Evolutionary conservation across 169 alveolate genomes (phyloP), one percentile per base, ranked within the genome.

Genomic region (Sarcocystis neurona): DNA sequence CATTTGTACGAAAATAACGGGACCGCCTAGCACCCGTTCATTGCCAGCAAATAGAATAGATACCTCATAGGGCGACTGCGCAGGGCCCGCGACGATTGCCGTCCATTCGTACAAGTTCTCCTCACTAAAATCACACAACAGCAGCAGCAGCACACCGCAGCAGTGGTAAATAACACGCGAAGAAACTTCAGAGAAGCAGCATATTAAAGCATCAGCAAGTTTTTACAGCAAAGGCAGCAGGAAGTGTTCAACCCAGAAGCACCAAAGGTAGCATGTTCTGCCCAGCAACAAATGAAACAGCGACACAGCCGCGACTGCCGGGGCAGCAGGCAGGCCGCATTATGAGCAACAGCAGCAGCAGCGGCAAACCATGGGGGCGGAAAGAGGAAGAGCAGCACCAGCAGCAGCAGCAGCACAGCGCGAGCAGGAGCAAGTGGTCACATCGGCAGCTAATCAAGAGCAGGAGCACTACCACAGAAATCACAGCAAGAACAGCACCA

Each of bases 1-100:
- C n/a, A n/a, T n/a, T n/a, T n/a, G n/a, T n/a, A n/a, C n/a, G n/a
- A n/a, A n/a, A n/a, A n/a, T n/a, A n/a, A n/a, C n/a, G n/a, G n/a
- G n/a, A n/a, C n/a, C n/a, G n/a, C n/a, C n/a, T n/a, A n/a, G n/a
- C n/a, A n/a, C n/a, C n/a, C n/a, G n/a, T n/a, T n/a, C n/a, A n/a
- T n/a, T n/a, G n/a, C n/a, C n/a, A n/a, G n/a, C n/a, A n/a, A n/a
- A n/a, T n/a, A n/a, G n/a, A n/a, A n/a, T n/a, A n/a, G n/a, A n/a
- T 82, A 96, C 98, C 93, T 96, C 98, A 90, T 96, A 97, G 34
- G 99, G 99, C 2, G 98, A 95, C 79, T 95, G 98, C 37, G 90
- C 94, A 2, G 99, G 99, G 0, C 99, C 99, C 68, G 89, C 91
- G 60, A 97, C 92, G 48, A 95, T 91, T 6, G 98, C 99, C 46